phyloP scores from a whole-genome alignment of 176 grass and related monocot genomes.

The Zoysia japonica region DNA sequence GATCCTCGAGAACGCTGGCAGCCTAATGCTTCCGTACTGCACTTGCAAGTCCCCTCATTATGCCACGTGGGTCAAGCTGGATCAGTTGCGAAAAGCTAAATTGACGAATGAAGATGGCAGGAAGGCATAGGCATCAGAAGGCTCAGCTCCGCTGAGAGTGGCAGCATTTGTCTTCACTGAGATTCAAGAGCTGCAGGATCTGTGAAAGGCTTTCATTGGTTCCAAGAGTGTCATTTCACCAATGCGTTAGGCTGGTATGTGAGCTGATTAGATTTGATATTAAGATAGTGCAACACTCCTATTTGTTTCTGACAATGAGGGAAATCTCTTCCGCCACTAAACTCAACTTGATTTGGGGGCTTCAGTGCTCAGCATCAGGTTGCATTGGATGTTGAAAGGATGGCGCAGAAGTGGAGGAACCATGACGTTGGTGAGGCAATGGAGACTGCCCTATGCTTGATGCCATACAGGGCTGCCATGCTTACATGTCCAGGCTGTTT shows the following conservation, averaged over 20 bases:
- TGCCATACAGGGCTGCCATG: constrained; percentile 69
- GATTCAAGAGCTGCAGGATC: constrained; percentile 53
- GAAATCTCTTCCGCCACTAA: constrained; percentile 78
- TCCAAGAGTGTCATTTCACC: constrained; percentile 68
- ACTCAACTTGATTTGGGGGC: constrained; percentile 83
- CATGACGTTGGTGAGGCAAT: constrained; percentile 59
- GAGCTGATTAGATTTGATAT: constrained; percentile 64
- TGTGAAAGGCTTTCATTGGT: constrained; percentile 50
- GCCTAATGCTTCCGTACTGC: constrained; percentile 62
- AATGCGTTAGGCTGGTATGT: constrained; percentile 69
- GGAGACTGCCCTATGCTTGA: constrained; percentile 69
- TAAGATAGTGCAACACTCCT: constrained; percentile 52
- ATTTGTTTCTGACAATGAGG: constrained; percentile 81
- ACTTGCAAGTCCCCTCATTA: constrained; percentile 55
- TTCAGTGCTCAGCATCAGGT: constrained; percentile 84
- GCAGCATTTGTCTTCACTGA: constrained; percentile 66
- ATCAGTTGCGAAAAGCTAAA: constrained; percentile 72
- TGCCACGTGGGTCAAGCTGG: constrained; percentile 50
- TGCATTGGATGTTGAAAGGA: constrained; percentile 54
- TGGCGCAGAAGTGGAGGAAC: constrained; percentile 70
- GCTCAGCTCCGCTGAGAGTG: constrained; percentile 71
- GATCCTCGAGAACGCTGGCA: constrained; percentile 68
- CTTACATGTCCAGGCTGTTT: constrained; percentile 84
- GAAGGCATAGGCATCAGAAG: constrained; percentile 69
- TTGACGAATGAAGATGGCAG: constrained; percentile 78